Evolutionary conservation across 352 stramenopile genomes (phyloP).

Genomic region (Poterioochromonas sp.): DNA sequence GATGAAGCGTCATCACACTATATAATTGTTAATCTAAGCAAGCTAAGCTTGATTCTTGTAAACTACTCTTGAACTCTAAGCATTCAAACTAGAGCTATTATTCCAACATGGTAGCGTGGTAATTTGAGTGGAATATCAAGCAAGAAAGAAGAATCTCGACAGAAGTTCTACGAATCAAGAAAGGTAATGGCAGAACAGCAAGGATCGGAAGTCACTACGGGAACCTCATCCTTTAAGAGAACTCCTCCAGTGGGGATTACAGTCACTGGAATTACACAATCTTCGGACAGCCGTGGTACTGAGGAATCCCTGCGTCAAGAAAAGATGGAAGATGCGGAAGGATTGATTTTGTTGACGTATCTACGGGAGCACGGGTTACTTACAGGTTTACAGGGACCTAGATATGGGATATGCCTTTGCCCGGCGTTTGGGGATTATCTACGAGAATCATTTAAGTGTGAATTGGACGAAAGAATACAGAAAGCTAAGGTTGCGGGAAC

Average conservation of each 20-base stretch:
- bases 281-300: constrained; percentile 28
- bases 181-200: constrained; percentile 30
- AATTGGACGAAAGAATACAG: constrained; percentile 31
- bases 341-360: constrained; percentile 30
- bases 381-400: constrained; percentile 30
- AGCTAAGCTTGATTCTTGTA: constrained; percentile 34
- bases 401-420: constrained; percentile 30
- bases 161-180: constrained; percentile 30
- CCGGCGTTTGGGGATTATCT: constrained; percentile 29
- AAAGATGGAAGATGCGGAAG: constrained; percentile 30
- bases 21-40: constrained; percentile 34
- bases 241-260: constrained; percentile 29
- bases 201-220: constrained; percentile 29
- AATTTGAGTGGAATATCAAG: constrained; percentile 31
- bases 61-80: constrained; percentile 34
- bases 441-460: constrained; percentile 31
- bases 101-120: constrained; percentile 31
- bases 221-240: constrained; percentile 30
- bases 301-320: constrained; percentile 29
- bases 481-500: constrained; percentile 29
- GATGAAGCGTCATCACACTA: constrained; percentile 20
- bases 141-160: constrained; percentile 30
- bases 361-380: constrained; percentile 24
- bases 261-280: constrained; percentile 31
- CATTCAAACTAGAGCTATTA: constrained; percentile 33